phyloP scores from a whole-genome alignment of 2,329 filamentous ascomycete genomes.

The Aspergillus fructus region DNA sequence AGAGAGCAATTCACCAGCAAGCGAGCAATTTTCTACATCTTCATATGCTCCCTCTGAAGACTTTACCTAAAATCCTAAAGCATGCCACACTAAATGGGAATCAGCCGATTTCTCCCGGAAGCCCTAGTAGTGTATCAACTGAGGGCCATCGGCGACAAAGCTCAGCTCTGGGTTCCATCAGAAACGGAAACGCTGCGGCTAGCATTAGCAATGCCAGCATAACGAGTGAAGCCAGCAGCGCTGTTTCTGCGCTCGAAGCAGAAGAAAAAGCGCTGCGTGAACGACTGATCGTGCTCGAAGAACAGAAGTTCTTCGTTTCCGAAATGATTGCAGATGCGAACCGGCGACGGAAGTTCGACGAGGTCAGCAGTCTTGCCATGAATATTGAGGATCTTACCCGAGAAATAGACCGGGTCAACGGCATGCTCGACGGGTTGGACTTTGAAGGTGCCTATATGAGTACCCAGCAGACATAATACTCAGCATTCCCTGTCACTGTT shows the following conservation, averaged over 20 bases:
- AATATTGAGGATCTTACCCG: slow-evolving; percentile 79
- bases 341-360: slow-evolving; percentile 77
- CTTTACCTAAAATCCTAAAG: slow-evolving; percentile 66
- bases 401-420: slow-evolving; percentile 70
- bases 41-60: slow-evolving; percentile 86
- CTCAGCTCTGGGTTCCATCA: slow-evolving; percentile 59
- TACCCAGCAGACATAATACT: slow-evolving; percentile 7
- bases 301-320: slow-evolving; percentile 85
- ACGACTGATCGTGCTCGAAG: slow-evolving; percentile 78
- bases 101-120: slow-evolving; percentile 24
- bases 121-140: slow-evolving; percentile 21
- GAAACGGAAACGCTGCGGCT: slow-evolving; percentile 53
- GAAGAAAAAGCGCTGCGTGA: slow-evolving; percentile 84
- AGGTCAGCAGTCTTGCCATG: slow-evolving; percentile 73
- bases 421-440: slow-evolving; percentile 67
- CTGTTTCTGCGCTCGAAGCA: slow-evolving; percentile 67
- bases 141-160: slow-evolving; percentile 31
- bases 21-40: slow-evolving; percentile 81
- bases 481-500: background rate
- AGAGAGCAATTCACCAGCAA: slow-evolving; percentile 78
- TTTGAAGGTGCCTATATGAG: slow-evolving; percentile 53
- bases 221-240: slow-evolving; percentile 54
- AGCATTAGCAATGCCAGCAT: slow-evolving; percentile 53
- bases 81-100: slow-evolving; percentile 57
- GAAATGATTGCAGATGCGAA: slow-evolving; percentile 80